These are phyloP conservation scores for Saxispiralis lemnorum DNA, from an alignment of 495 filamentous ascomycete species.

Conservation along the genomic window DNA sequence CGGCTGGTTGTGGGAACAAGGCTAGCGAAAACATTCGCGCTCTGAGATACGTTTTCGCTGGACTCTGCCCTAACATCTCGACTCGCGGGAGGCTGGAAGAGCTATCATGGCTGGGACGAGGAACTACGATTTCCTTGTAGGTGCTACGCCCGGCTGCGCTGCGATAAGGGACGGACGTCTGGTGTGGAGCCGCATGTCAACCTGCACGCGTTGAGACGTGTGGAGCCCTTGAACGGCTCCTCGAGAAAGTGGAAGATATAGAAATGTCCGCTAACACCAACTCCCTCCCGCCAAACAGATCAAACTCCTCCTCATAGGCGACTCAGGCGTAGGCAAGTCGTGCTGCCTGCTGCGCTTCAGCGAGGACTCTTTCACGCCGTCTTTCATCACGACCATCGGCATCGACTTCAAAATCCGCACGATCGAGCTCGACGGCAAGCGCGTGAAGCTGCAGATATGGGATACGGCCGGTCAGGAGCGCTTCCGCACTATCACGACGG, in stretches of 20 bases:
- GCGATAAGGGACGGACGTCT: background rate
- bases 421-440: slow-evolving; percentile 94
- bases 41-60: too few species aligned
- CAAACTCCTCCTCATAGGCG: slow-evolving; percentile 94
- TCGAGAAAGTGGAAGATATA: too few species aligned
- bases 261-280: background rate
- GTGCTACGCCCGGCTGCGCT: slow-evolving; percentile 18
- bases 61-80: too few species aligned
- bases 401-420: slow-evolving; percentile 99
- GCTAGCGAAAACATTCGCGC: too few species aligned
- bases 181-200: background rate
- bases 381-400: slow-evolving; percentile 97
- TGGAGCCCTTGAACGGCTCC: background rate
- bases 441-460: slow-evolving; percentile 98
- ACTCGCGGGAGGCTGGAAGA: too few species aligned
- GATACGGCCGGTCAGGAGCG: slow-evolving; percentile 96
- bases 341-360: slow-evolving; percentile 97
- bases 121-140: slow-evolving; percentile 96
- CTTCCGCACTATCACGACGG: slow-evolving; percentile 95
- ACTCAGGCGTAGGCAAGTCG: slow-evolving; percentile 95
- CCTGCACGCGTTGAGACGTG: background rate
- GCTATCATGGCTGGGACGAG: slow-evolving; percentile 74
- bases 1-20: too few species aligned
- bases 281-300: slow-evolving; percentile 39
- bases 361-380: slow-evolving; percentile 96